Evolutionary conservation across 306 rosid species (phyloP), one percentile per base, ranked within the genome.

Genomic region (Purshia tridentata): DNA sequence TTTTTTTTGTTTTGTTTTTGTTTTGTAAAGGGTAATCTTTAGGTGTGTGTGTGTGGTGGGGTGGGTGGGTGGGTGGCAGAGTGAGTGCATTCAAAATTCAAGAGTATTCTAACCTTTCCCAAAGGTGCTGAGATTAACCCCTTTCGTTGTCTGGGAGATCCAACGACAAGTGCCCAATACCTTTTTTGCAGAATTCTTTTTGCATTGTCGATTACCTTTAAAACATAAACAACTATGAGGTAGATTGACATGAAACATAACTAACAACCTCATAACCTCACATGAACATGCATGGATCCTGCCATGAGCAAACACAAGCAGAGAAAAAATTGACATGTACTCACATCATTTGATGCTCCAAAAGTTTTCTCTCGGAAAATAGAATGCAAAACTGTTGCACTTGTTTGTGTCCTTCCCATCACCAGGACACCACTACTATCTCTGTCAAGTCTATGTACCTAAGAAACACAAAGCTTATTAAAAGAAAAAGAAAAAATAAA

Each of bases 401-500:
- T 85, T 50, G 80, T 81, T 71, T 90, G 90, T 57, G 97, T 91
- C 78, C 98, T 86, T 48, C 96, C 98, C 98, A 94, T 88, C 71
- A 94, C 88, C 65, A 94, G 84, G 79, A 91, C 78, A 76, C 98
- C 98, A 52, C 95, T 80, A 77, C 92, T 84, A 78, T 94, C 96
- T 82, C 89, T 83, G 80, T 91, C 98, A 45, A 94, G 90, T 77
- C 97, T 91, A 66, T 94, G 97, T 67, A 88, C 97, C 98, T 86
- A 75, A 52, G 40, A 84, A 49, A 58, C 56, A 70, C 20, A 60
- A 51, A 63, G 58, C 52, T 40, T 8, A 57, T 50, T 46, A 7
- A 15, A 61, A n/a, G 16, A 7, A 22, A 50, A 14, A 4, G 1
- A 4, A 51, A 51, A 50, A 62, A 50, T n/a, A 37, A 16, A 61